Conservation (phyloP, 2,329 filamentous ascomycete genomes). For the Hymenotorrendiella dingleyae region DNA sequence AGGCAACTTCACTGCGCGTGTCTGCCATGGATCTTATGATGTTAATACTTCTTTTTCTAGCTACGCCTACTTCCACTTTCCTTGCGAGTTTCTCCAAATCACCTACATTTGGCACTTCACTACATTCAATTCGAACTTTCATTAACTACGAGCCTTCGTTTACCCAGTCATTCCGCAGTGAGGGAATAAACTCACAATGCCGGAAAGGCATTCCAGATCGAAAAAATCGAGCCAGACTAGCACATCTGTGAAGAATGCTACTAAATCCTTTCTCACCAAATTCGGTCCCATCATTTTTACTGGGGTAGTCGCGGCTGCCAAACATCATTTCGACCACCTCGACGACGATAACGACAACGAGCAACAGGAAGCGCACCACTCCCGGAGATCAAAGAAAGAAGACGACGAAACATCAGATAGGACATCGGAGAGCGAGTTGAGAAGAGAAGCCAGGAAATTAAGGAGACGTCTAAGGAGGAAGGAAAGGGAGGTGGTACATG, state of each 20-base stretch:
- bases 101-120: too few species aligned
- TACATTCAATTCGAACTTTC: too few species aligned
- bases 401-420: slow-evolving; percentile 3
- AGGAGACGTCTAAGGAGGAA: slow-evolving; percentile 33
- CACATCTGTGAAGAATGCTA: slow-evolving; percentile 1
- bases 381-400: not conserved
- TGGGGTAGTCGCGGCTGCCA: slow-evolving; percentile 11
- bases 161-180: too few species aligned
- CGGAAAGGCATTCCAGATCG: not conserved
- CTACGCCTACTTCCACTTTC: too few species aligned
- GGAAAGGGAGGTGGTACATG: slow-evolving; percentile 14
- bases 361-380: not conserved
- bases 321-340: slow-evolving; percentile 14
- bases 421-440: slow-evolving; percentile 2
- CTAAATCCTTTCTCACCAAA: slow-evolving; percentile 12
- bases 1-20: too few species aligned
- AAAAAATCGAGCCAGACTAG: not conserved
- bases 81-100: too few species aligned
- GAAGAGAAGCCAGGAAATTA: slow-evolving; percentile 41
- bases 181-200: too few species aligned
- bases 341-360: too few species aligned
- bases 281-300: slow-evolving; percentile 16
- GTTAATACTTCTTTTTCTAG: too few species aligned
- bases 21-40: too few species aligned
- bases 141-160: too few species aligned